Percentiles rank a stretch among this genome's conserved stretches.
Conservation (phyloP, 2,329 filamentous ascomycete genomes). For the Aspergillus arachidicola region DNA sequence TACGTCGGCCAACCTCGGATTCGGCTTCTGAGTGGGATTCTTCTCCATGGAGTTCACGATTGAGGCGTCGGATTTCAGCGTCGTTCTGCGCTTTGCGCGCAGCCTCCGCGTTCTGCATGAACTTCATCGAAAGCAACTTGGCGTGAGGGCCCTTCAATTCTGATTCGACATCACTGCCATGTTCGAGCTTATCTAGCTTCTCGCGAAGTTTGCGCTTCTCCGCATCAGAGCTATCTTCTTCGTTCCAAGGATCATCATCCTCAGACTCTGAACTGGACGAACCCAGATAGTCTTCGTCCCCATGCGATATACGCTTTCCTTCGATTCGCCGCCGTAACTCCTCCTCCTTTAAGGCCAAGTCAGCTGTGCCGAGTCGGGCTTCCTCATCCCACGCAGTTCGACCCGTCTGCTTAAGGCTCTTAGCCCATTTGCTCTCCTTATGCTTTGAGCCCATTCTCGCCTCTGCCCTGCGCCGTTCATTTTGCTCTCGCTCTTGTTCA, state of each 20-base stretch:
- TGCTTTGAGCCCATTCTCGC: slow-evolving; percentile 85
- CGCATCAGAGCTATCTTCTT: slow-evolving; percentile 48
- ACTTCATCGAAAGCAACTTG: slow-evolving; percentile 80
- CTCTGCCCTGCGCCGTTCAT: slow-evolving; percentile 75
- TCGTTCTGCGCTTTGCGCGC: slow-evolving; percentile 78
- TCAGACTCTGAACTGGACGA: slow-evolving; percentile 65
- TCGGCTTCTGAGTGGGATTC: slow-evolving; percentile 59
- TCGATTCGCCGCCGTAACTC: slow-evolving; percentile 79
- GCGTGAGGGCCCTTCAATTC: slow-evolving; percentile 55
- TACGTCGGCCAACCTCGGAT: slow-evolving; percentile 65
- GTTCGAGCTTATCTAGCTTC: slow-evolving; percentile 53
- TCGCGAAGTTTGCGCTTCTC: slow-evolving; percentile 40
- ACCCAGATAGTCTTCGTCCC: slow-evolving; percentile 56
- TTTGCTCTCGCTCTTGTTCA: slow-evolving; percentile 65
- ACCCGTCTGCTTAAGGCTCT: slow-evolving; percentile 76
- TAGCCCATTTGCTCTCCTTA: slow-evolving; percentile 89
- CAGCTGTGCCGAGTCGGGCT: slow-evolving; percentile 73
- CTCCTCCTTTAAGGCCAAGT: slow-evolving; percentile 80
- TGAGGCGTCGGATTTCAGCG: slow-evolving; percentile 69
- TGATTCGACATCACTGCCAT: slow-evolving; percentile 46
- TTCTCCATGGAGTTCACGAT: slow-evolving; percentile 67
- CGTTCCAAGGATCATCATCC: slow-evolving; percentile 60
- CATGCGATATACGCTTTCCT: slow-evolving; percentile 66
- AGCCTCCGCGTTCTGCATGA: slow-evolving; percentile 89
- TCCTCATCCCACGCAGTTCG: slow-evolving; percentile 87